Evolutionary conservation across 2,329 filamentous ascomycete genomes (phyloP).

Genomic region (Alternaria sp.): DNA sequence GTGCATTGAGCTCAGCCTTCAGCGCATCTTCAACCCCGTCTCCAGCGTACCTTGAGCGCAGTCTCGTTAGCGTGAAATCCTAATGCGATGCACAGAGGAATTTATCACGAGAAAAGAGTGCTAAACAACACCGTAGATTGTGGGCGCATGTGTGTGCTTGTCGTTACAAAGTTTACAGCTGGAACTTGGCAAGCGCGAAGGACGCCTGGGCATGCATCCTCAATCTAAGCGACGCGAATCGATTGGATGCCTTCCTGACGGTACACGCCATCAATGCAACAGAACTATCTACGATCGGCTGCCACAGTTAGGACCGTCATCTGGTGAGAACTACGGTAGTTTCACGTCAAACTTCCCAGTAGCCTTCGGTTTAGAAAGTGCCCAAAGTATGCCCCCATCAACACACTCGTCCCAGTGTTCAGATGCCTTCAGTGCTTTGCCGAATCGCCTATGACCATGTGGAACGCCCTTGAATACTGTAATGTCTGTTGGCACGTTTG

Average conservation of each 20-base stretch:
- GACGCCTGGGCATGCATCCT: neutral
- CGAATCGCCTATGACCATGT: constrained; percentile 62
- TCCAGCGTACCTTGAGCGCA: no score
- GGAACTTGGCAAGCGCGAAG: no score
- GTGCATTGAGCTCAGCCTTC: no score
- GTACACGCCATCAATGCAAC: neutral
- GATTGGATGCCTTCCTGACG: neutral
- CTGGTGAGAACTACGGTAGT: constrained; percentile 16
- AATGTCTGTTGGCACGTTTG: constrained; percentile 60
- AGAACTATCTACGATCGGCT: neutral
- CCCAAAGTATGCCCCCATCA: constrained; percentile 57
- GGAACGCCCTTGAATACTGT: constrained; percentile 63
- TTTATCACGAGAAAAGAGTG: no score
- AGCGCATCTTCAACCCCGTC: rapidly evolving
- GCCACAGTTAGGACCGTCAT: neutral
- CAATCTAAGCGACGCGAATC: neutral
- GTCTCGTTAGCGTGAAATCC: rapidly evolving
- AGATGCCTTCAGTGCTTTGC: constrained; percentile 52
- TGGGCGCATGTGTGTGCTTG: no score
- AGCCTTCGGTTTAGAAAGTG: constrained; percentile 46
- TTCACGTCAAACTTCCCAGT: constrained; percentile 48
- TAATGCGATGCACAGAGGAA: rapidly evolving
- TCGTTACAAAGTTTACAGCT: no score
- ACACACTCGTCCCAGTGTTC: constrained; percentile 56
- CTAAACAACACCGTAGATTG: no score